These are phyloP conservation scores for Sphaerulina vaccinii DNA, from an alignment of 2,329 filamentous ascomycete genomes.

Conservation along the genomic window DNA sequence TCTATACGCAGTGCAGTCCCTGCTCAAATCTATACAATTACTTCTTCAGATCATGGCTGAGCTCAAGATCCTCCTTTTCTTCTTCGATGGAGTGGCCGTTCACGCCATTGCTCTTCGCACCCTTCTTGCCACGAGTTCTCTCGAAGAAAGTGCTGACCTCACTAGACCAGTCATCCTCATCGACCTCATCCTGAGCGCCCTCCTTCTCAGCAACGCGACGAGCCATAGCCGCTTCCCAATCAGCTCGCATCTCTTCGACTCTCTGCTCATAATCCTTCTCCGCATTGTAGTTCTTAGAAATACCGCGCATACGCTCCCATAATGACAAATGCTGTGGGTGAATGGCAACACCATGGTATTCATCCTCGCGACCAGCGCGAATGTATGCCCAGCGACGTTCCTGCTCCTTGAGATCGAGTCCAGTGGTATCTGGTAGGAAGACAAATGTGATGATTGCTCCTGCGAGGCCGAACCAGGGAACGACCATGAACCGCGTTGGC, in stretches of 20 bases:
- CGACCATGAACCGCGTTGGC: slow-evolving; percentile 82
- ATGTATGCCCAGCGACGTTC: slow-evolving; percentile 91
- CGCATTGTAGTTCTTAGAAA: slow-evolving; percentile 79
- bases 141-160: slow-evolving; percentile 56
- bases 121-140: slow-evolving; percentile 42
- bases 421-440: slow-evolving; percentile 95
- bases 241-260: slow-evolving; percentile 72
- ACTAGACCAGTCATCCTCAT: slow-evolving; percentile 47
- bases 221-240: slow-evolving; percentile 57
- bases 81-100: slow-evolving; percentile 19
- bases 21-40: not conserved
- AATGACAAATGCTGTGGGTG: slow-evolving; percentile 84
- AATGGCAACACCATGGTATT: slow-evolving; percentile 92
- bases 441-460: slow-evolving; percentile 79
- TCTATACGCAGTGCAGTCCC: not conserved
- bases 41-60: slow-evolving; percentile 12
- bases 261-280: slow-evolving; percentile 76
- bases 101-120: slow-evolving; percentile 2
- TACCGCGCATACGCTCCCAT: slow-evolving; percentile 79
- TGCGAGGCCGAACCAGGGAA: slow-evolving; percentile 90
- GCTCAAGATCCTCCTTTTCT: slow-evolving; percentile 17
- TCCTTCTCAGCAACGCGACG: slow-evolving; percentile 53
- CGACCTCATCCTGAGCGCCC: slow-evolving; percentile 38
- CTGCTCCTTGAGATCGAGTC: slow-evolving; percentile 94
- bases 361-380: slow-evolving; percentile 68